These are phyloP conservation scores for Penicillium griseofulvum DNA, from an alignment of 2,329 filamentous ascomycete genomes.

Conservation along the genomic window DNA sequence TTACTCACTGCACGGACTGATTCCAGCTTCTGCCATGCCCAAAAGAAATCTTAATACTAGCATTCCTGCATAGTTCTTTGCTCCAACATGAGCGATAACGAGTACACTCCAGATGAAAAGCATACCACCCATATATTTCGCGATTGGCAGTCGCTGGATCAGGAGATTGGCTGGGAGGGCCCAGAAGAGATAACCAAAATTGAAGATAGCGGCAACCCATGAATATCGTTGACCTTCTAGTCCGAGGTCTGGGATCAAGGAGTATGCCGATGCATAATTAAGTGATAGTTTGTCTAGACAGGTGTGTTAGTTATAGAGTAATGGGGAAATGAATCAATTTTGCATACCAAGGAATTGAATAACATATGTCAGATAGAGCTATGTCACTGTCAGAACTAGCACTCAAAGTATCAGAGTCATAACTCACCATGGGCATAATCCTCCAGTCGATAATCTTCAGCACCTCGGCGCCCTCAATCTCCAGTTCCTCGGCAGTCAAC, in stretches of 20 bases:
- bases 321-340: not conserved
- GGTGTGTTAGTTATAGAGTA: not conserved
- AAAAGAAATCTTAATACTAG: constrained; percentile 49
- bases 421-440: constrained; percentile 47
- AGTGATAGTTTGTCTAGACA: constrained; percentile 29
- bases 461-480: constrained; percentile 43
- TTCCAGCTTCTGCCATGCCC: constrained; percentile 44
- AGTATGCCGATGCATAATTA: constrained; percentile 43
- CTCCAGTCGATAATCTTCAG: constrained; percentile 47
- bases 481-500: constrained; percentile 45
- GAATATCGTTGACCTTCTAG: constrained; percentile 45
- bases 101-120: constrained; percentile 44
- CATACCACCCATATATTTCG: constrained; percentile 43
- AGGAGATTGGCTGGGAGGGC: constrained; percentile 43
- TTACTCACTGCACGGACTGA: constrained; percentile 31
- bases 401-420: not conserved
- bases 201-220: constrained; percentile 46
- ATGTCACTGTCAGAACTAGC: constrained; percentile 18
- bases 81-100: constrained; percentile 40
- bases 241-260: constrained; percentile 42
- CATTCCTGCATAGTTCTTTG: constrained; percentile 43
- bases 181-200: constrained; percentile 46
- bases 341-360: constrained; percentile 46
- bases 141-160: constrained; percentile 45
- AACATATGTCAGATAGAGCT: constrained; percentile 42